phyloP scores from a whole-genome alignment of 2,329 filamentous ascomycete genomes.

The Fusarium sp. region DNA sequence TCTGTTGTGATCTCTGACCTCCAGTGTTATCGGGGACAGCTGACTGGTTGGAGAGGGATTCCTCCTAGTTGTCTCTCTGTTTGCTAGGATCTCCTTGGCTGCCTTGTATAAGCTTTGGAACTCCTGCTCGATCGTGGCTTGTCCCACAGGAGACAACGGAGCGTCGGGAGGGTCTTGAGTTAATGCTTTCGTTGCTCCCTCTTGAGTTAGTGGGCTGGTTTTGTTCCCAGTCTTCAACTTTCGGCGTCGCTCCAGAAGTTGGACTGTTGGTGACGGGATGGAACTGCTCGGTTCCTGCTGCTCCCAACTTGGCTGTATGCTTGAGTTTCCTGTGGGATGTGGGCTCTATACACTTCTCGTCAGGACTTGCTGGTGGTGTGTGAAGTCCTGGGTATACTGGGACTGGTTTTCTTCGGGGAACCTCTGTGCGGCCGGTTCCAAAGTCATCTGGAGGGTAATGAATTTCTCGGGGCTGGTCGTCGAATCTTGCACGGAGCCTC shows the following conservation, averaged over 20 bases:
- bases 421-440: conserved; percentile 5
- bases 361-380: conserved; percentile 5
- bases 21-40: conserved; percentile 18
- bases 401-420: conserved; percentile 25
- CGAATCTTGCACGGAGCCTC: conserved; percentile 32
- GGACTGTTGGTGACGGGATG: conserved; percentile 4
- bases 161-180: conserved; percentile 18
- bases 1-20: conserved; percentile 13
- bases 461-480: conserved; percentile 27
- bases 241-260: conserved; percentile 9
- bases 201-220: conserved; percentile 10
- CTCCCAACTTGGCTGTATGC: conserved; percentile 1
- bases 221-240: conserved; percentile 13
- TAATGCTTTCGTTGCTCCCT: conserved; percentile 11
- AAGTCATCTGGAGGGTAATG: conserved; percentile 11
- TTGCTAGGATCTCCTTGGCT: conserved; percentile 34
- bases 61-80: conserved; percentile 24
- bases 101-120: conserved; percentile 11
- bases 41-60: conserved; percentile 22
- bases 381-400: neutral
- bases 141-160: neutral
- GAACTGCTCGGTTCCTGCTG: conserved; percentile 6
- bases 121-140: conserved; percentile 1
- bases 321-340: conserved; percentile 11
- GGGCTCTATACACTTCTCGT: conserved; percentile 29